These are phyloP conservation scores for Aspergillus leporis DNA, from an alignment of 495 filamentous ascomycete species.

Conservation along the genomic window DNA sequence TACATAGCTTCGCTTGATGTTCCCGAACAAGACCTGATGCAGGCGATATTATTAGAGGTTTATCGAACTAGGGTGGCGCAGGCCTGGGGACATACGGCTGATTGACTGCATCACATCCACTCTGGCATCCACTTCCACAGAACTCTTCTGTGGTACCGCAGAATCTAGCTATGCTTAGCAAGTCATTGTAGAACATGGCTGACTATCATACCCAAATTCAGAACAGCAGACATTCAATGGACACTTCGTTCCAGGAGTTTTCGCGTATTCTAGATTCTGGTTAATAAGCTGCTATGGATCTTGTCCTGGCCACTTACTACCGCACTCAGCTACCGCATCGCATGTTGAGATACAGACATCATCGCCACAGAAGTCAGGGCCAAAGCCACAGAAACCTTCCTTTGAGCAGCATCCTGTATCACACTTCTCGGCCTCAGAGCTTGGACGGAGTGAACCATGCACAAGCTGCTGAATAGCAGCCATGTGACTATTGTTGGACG, in stretches of 20 bases:
- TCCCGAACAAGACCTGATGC: background rate
- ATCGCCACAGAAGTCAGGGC: conserved; percentile 7
- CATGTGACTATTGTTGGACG: too few species aligned
- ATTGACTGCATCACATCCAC: conserved; percentile 7
- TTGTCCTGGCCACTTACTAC: background rate
- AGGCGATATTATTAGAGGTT: background rate
- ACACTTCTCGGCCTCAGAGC: background rate
- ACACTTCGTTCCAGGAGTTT: background rate
- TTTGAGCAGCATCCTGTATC: background rate
- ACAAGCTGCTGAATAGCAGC: too few species aligned
- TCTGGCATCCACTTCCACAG: conserved; percentile 8
- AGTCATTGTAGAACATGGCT: background rate
- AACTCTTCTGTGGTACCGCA: conserved; percentile 11
- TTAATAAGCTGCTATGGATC: background rate
- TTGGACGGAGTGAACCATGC: too few species aligned
- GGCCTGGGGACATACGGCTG: conserved; percentile 8
- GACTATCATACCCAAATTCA: conserved; percentile 2
- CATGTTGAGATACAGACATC: conserved; percentile 8
- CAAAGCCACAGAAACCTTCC: conserved; percentile 10
- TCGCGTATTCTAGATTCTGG: conserved; percentile 6
- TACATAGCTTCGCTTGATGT: conserved; percentile 1
- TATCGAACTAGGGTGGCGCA: too few species aligned
- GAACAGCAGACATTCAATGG: conserved; percentile 13
- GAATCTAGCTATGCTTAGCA: background rate
- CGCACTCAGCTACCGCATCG: conserved; percentile 8